These are phyloP conservation scores for Xylaria sp. DNA, from an alignment of 2,329 filamentous ascomycete genomes.

Conservation along the genomic window DNA sequence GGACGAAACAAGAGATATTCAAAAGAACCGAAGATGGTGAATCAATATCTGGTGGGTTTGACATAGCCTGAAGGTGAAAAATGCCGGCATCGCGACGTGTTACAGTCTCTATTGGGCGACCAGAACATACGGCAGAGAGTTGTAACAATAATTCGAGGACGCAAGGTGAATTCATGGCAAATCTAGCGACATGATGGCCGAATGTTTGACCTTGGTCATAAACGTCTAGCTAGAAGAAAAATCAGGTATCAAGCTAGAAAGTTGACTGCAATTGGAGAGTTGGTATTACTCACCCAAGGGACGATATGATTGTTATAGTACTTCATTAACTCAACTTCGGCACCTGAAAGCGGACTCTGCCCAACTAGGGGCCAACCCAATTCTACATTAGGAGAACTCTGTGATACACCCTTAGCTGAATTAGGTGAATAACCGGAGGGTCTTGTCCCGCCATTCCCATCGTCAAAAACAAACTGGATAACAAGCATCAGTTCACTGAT, in stretches of 20 bases:
- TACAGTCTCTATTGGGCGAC: constrained; percentile 19
- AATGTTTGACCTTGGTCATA: constrained; percentile 32
- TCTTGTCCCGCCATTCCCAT: background rate
- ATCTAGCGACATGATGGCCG: constrained; percentile 16
- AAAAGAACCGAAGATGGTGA: constrained; percentile 28
- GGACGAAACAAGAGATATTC: constrained; percentile 32
- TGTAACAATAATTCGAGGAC: constrained; percentile 35
- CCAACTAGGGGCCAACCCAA: constrained; percentile 22
- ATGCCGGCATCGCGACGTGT: constrained; percentile 30
- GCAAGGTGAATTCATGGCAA: constrained; percentile 34
- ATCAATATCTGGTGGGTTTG: constrained; percentile 24
- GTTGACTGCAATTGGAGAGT: background rate
- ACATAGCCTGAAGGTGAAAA: constrained; percentile 36
- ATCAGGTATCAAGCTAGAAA: background rate
- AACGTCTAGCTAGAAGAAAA: constrained; percentile 26
- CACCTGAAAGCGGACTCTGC: constrained; percentile 26
- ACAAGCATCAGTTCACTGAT: background rate
- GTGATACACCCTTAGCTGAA: background rate
- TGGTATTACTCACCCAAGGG: constrained; percentile 34
- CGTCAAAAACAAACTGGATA: constrained; percentile 20
- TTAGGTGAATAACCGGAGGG: background rate
- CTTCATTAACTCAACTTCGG: constrained; percentile 36
- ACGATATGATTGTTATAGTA: constrained; percentile 35
- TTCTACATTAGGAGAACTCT: background rate
- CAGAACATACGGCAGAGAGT: constrained; percentile 35